These are phyloP conservation scores for Russula abietina DNA, from an alignment of 768 basidiomycete species.

Conservation along the genomic window DNA sequence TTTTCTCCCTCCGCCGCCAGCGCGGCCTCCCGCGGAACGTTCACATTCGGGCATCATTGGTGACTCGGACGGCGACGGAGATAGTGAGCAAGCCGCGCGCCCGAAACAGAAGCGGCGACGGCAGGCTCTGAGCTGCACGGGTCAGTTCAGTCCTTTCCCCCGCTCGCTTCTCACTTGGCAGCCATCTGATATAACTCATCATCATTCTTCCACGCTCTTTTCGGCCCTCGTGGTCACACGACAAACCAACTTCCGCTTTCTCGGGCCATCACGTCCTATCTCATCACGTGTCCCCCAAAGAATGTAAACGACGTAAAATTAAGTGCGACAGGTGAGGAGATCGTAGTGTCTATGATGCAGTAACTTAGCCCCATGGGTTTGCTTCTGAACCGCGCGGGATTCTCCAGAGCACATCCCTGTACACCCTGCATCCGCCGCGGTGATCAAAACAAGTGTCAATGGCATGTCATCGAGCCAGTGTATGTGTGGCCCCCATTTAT, in stretches of 20 bases:
- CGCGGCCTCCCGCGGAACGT: constrained; percentile 16
- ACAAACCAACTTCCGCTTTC: constrained; percentile 27
- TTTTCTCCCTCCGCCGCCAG: constrained; percentile 17
- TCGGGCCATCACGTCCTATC: constrained; percentile 5
- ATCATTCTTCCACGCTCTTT: constrained; percentile 20
- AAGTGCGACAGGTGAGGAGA: constrained; percentile 69
- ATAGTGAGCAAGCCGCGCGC: constrained; percentile 43
- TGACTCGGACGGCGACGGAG: constrained; percentile 48
- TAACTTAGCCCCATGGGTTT: constrained; percentile 18
- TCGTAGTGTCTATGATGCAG: not conserved
- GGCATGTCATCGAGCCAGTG: constrained; percentile 79
- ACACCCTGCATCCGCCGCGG: constrained; percentile 74
- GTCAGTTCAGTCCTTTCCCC: constrained; percentile 38
- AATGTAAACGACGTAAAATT: constrained; percentile 84
- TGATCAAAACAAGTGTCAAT: constrained; percentile 75
- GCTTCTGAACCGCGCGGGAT: constrained; percentile 26
- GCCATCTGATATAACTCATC: constrained; percentile 26
- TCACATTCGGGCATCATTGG: constrained; percentile 39
- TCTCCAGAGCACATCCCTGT: constrained; percentile 66
- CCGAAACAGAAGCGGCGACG: constrained; percentile 79
- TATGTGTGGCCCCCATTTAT: constrained; percentile 39
- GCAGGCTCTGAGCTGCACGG: constrained; percentile 81
- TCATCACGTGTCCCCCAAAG: constrained; percentile 35
- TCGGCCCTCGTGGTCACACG: constrained; percentile 24
- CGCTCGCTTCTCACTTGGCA: constrained; percentile 25